Evolutionary conservation across 148 eudicot genomes (phyloP).

Genomic region (Nepenthes mirabilis): DNA sequence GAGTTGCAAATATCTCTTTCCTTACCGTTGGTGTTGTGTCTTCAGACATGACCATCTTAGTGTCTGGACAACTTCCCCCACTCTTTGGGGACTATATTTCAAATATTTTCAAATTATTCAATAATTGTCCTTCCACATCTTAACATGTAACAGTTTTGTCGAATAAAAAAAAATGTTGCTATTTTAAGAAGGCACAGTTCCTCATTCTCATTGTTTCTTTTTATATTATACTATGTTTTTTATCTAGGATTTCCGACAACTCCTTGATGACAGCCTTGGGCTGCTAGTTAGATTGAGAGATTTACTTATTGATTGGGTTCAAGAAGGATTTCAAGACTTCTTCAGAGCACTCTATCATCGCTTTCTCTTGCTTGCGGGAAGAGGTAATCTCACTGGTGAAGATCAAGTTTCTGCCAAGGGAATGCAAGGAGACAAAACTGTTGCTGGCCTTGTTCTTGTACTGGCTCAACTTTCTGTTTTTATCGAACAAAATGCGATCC

Average conservation of each 20-base stretch:
- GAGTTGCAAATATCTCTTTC: conserved; percentile 1
- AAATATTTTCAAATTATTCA: neutral
- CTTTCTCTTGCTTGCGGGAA: conserved; percentile 67
- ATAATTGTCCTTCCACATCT: neutral
- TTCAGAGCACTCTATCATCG: conserved; percentile 57
- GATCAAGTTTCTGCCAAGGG: conserved; percentile 32
- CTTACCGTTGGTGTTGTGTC: neutral
- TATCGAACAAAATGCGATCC: conserved; percentile 85
- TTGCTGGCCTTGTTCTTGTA: conserved; percentile 83
- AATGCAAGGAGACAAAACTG: conserved; percentile 47
- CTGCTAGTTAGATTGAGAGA: conserved; percentile 56
- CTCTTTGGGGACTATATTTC: neutral
- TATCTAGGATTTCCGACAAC: conserved; percentile 61
- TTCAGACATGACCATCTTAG: neutral
- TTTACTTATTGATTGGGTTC: conserved; percentile 68
- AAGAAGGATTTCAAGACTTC: conserved; percentile 90
- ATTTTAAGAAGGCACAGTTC: too few relatives aligned
- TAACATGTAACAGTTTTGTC: too few relatives aligned
- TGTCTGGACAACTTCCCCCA: neutral
- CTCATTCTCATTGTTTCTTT: neutral
- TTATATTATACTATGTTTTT: conserved; percentile 5
- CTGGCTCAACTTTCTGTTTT: conserved; percentile 73
- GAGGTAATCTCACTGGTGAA: conserved; percentile 31
- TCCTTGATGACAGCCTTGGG: conserved; percentile 67
- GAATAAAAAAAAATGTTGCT: too few relatives aligned